phyloP scores from a whole-genome alignment of 768 basidiomycete species.

The Solioccasus polychromus region DNA sequence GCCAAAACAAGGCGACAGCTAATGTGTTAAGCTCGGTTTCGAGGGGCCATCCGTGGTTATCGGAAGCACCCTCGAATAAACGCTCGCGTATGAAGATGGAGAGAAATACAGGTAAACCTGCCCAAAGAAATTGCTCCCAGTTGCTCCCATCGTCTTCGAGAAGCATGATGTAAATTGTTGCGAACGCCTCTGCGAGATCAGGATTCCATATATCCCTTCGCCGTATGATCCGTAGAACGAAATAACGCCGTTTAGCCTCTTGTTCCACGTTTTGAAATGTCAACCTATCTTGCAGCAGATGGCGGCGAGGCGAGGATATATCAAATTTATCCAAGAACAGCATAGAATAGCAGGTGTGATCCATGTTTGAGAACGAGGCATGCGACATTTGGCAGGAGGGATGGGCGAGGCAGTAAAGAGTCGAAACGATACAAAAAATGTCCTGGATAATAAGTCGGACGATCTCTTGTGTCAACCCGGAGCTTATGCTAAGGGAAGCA shows the following conservation, averaged over 20 bases:
- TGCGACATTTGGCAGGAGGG: constrained; percentile 34
- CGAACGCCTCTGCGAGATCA: constrained; percentile 43
- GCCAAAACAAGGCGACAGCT: constrained; percentile 48
- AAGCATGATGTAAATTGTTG: constrained; percentile 56
- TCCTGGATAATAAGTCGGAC: constrained; percentile 30
- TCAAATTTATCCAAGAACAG: constrained; percentile 53
- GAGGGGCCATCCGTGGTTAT: constrained; percentile 48
- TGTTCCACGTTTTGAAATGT: constrained; percentile 34
- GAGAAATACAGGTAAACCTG: constrained; percentile 41
- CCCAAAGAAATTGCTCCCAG: constrained; percentile 43
- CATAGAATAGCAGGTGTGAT: constrained; percentile 35
- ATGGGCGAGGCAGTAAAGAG: constrained; percentile 30
- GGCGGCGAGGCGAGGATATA: constrained; percentile 37
- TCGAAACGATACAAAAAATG: constrained; percentile 33
- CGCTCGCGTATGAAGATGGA: constrained; percentile 37
- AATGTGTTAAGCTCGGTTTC: constrained; percentile 44
- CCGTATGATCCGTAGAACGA: constrained; percentile 45
- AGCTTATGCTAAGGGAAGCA: constrained; percentile 32
- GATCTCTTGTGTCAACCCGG: constrained; percentile 36
- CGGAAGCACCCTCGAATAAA: constrained; percentile 36
- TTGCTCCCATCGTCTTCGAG: constrained; percentile 55
- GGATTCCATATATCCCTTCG: constrained; percentile 35
- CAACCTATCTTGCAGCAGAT: constrained; percentile 30
- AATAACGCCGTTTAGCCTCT: constrained; percentile 47
- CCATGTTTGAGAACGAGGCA: constrained; percentile 19